A percentile compares a stretch with the other conserved stretches of the same genome.
These are phyloP conservation scores for Chaetomiaceae sp. DNA, from an alignment of 2,329 filamentous ascomycete genomes.

Conservation along the genomic window DNA sequence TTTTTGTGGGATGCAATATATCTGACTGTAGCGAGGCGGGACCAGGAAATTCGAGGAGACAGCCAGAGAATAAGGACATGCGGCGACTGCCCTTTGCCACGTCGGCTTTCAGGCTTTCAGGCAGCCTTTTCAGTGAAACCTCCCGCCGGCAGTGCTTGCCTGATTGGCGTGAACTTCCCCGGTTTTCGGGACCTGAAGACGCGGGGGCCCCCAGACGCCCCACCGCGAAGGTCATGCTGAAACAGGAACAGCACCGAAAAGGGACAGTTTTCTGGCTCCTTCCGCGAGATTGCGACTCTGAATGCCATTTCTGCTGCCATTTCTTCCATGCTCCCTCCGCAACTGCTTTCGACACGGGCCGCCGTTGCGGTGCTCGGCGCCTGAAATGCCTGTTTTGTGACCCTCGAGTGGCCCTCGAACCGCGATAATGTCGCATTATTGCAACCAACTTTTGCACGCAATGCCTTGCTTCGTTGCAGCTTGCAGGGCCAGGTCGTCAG, in stretches of 20 bases:
- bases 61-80: too few species aligned
- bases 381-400: not conserved
- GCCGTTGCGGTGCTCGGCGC: constrained; percentile 14
- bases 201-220: constrained; percentile 5
- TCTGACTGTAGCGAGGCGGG: not conserved
- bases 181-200: constrained; percentile 8
- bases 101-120: too few species aligned
- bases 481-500: too few species aligned
- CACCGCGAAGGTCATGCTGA: constrained; percentile 9
- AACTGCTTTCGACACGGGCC: constrained; percentile 15
- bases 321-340: constrained; percentile 9
- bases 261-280: constrained; percentile 13
- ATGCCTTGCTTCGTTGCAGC: too few species aligned
- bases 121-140: not conserved
- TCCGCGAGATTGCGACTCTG: constrained; percentile 25
- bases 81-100: too few species aligned
- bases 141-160: too few species aligned
- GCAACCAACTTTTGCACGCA: too few species aligned
- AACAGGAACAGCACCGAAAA: constrained; percentile 18
- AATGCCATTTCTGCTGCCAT: too few species aligned
- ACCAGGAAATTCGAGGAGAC: not conserved
- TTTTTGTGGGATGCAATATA: not conserved
- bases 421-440: not conserved
- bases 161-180: constrained; percentile 10
- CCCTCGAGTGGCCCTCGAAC: too few species aligned